These are phyloP conservation scores for Jatropha multifida DNA, from an alignment of 441 rosid genomes.

Conservation along the genomic window DNA sequence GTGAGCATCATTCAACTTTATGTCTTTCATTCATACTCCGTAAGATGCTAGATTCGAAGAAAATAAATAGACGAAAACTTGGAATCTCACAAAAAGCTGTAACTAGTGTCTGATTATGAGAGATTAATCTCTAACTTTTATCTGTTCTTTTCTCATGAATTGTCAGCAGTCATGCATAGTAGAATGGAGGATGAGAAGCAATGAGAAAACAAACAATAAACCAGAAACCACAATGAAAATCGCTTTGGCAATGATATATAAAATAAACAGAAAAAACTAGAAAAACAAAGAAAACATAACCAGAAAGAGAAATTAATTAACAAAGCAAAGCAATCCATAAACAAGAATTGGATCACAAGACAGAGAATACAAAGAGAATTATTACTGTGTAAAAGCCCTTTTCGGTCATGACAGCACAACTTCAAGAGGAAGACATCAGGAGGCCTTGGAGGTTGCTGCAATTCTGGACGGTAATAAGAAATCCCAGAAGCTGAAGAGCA, in stretches of 20 bases:
- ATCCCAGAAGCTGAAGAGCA: slow-evolving; percentile 75
- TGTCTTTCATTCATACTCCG: not conserved
- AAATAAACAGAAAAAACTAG: not conserved
- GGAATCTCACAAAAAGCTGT: not conserved
- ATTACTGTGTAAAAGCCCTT: slow-evolving; percentile 84
- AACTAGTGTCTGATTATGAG: not conserved
- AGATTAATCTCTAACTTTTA: not conserved
- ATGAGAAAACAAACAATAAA: not conserved
- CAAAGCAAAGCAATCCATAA: not conserved
- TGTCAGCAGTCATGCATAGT: not conserved
- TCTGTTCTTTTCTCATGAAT: not conserved
- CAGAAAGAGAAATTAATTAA: not conserved
- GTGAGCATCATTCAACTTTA: not conserved
- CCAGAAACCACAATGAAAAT: not conserved
- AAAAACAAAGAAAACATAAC: not conserved
- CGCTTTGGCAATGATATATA: not conserved
- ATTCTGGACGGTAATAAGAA: slow-evolving; percentile 53
- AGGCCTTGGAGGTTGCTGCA: slow-evolving; percentile 50
- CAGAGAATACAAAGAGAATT: slow-evolving; percentile 17
- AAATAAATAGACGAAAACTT: not conserved
- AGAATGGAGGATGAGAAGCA: not conserved
- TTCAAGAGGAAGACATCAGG: slow-evolving; percentile 76
- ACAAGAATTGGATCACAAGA: not conserved
- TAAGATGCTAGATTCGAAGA: not conserved
- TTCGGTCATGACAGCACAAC: slow-evolving; percentile 68